These are phyloP conservation scores for Populus euphratica DNA, from an alignment of 345 rosid species.

Conservation along the genomic window DNA sequence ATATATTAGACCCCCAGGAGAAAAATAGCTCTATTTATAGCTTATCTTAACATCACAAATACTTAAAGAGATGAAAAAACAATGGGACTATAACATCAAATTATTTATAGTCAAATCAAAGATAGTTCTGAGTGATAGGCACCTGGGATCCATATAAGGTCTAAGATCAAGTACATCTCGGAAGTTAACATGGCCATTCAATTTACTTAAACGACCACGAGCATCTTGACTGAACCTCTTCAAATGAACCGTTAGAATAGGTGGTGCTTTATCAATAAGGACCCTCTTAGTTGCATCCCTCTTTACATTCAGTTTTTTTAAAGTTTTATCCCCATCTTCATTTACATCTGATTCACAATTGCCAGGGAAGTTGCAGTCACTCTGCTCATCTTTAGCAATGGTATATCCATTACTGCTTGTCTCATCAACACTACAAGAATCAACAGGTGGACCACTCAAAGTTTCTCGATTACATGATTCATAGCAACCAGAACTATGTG, in stretches of 20 bases:
- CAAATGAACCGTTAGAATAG: slow-evolving; percentile 77
- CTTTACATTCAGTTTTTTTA: slow-evolving; percentile 53
- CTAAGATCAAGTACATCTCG: slow-evolving; percentile 63
- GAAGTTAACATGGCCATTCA: slow-evolving; percentile 85
- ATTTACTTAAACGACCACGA: slow-evolving; percentile 89
- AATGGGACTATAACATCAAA: background rate
- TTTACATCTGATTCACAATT: slow-evolving; percentile 38
- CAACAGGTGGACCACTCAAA: slow-evolving; percentile 26
- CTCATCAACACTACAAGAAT: slow-evolving; percentile 32
- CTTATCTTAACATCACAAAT: background rate
- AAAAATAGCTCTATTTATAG: background rate
- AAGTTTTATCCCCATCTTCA: slow-evolving; percentile 43
- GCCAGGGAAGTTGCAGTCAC: slow-evolving; percentile 26
- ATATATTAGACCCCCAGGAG: background rate
- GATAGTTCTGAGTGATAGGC: slow-evolving; percentile 13
- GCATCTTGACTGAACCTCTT: slow-evolving; percentile 93
- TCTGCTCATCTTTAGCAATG: slow-evolving; percentile 23
- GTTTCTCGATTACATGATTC: slow-evolving; percentile 34
- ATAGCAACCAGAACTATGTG: slow-evolving; percentile 21
- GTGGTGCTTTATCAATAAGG: slow-evolving; percentile 72
- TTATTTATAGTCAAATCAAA: background rate
- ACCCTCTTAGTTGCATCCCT: slow-evolving; percentile 90
- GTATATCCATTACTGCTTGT: slow-evolving; percentile 20
- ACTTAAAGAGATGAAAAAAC: background rate
- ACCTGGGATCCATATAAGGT: slow-evolving; percentile 85